phyloP scores from a whole-genome alignment of 495 filamentous ascomycete genomes.

The Amniculicola lignicola region DNA sequence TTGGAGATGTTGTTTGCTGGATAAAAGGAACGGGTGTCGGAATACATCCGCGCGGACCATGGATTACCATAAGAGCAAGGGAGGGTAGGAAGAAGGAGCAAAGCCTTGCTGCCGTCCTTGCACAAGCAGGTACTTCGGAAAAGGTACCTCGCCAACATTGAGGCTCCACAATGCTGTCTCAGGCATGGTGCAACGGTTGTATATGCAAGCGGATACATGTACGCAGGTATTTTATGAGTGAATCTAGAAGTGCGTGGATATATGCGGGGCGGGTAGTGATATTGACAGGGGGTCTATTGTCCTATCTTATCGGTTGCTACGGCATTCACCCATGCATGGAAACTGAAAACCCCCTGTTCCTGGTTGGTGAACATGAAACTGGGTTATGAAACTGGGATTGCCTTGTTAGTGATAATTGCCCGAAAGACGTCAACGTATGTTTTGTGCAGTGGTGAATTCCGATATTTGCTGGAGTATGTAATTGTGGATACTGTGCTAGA shows the following conservation, averaged over 20 bases:
- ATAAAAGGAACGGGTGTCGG: slow-evolving; percentile 13
- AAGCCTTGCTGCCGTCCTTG: too few species aligned
- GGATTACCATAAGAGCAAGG: neutral
- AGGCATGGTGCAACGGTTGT: neutral
- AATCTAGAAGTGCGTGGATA: too few species aligned
- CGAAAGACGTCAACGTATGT: slow-evolving; percentile 23
- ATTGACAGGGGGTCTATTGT: too few species aligned
- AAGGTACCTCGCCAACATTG: slow-evolving; percentile 1
- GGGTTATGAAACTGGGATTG: slow-evolving; percentile 18
- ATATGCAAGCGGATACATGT: slow-evolving; percentile 8
- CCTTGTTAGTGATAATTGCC: slow-evolving; percentile 17
- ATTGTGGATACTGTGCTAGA: too few species aligned
- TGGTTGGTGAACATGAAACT: neutral
- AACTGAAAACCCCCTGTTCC: slow-evolving; percentile 8
- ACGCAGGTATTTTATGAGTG: too few species aligned
- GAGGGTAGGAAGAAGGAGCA: neutral
- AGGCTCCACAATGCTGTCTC: neutral
- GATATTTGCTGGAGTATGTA: neutral
- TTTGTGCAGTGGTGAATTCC: slow-evolving; percentile 15
- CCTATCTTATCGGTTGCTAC: slow-evolving; percentile 22
- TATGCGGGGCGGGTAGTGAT: too few species aligned
- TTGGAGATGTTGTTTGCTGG: slow-evolving; percentile 3
- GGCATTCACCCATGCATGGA: slow-evolving; percentile 10
- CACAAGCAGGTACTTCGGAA: slow-evolving; percentile 9
- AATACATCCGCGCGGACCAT: slow-evolving; percentile 6